phyloP scores from a whole-genome alignment of 2,329 filamentous ascomycete genomes.

The Aspergillus ibericus region DNA sequence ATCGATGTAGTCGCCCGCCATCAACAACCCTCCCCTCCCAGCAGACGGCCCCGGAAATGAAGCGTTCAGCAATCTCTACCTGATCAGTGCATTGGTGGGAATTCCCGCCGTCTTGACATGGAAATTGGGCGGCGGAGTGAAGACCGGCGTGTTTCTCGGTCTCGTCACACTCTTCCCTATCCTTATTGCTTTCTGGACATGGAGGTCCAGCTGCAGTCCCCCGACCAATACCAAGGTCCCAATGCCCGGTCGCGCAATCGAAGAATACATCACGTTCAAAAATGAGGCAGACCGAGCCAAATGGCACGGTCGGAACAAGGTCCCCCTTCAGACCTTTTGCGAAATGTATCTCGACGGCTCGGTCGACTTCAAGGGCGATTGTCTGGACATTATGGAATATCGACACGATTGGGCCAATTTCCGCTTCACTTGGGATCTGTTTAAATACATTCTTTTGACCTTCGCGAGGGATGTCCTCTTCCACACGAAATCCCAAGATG shows the following conservation, averaged over 20 bases:
- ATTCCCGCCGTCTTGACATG: constrained; percentile 23
- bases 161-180: constrained; percentile 20
- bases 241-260: constrained; percentile 25
- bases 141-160: constrained; percentile 18
- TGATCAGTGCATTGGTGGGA: constrained; percentile 20
- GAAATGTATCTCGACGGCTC: constrained; percentile 34
- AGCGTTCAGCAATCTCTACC: constrained; percentile 26
- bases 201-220: constrained; percentile 17
- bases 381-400: constrained; percentile 35
- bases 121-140: constrained; percentile 17
- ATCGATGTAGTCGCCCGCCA: constrained; percentile 24
- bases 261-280: constrained; percentile 32
- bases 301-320: constrained; percentile 27
- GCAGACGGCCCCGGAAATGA: constrained; percentile 28
- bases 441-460: constrained; percentile 32
- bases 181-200: constrained; percentile 24
- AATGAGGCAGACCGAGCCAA: constrained; percentile 21
- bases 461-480: constrained; percentile 30
- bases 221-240: constrained; percentile 26
- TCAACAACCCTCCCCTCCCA: constrained; percentile 25
- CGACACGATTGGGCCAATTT: constrained; percentile 37
- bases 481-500: constrained; percentile 31
- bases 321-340: constrained; percentile 29
- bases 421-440: constrained; percentile 30
- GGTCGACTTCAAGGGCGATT: constrained; percentile 37